These are phyloP conservation scores for Cytospora leucostoma DNA, from an alignment of 2,329 filamentous ascomycete genomes.

Conservation along the genomic window DNA sequence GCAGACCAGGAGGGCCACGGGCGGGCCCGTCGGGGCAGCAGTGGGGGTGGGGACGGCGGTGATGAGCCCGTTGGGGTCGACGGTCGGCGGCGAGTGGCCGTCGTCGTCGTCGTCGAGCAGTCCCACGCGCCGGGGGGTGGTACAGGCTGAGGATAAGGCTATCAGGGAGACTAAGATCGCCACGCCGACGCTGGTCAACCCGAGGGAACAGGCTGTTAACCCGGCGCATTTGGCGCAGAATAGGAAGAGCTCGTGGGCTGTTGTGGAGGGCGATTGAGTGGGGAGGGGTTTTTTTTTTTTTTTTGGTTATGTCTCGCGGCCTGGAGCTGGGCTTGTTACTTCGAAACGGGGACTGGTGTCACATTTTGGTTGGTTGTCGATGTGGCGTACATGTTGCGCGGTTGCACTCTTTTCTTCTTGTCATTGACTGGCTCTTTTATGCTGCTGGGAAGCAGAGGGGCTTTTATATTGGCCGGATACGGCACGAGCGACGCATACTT, in stretches of 20 bases:
- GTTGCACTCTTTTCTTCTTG: neutral
- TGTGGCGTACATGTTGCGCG: slow-evolving; percentile 1
- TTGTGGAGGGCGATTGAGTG: slow-evolving; percentile 49
- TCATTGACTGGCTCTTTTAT: neutral
- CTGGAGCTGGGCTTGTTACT: neutral
- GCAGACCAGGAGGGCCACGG: slow-evolving; percentile 36
- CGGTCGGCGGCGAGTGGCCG: slow-evolving; percentile 27
- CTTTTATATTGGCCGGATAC: slow-evolving; percentile 24
- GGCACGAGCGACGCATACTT: slow-evolving; percentile 6
- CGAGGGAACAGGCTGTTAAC: slow-evolving; percentile 35
- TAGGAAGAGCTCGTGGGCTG: slow-evolving; percentile 55
- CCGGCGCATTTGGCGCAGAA: slow-evolving; percentile 40
- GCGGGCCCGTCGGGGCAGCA: slow-evolving; percentile 1
- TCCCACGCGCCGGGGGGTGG: slow-evolving; percentile 30
- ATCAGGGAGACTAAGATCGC: slow-evolving; percentile 44
- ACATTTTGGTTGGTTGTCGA: neutral
- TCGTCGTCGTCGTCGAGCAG: no score
- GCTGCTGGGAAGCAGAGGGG: slow-evolving; percentile 16
- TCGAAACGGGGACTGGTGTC: neutral
- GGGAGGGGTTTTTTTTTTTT: slow-evolving; percentile 7
- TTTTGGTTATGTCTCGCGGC: neutral
- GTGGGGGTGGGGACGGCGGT: slow-evolving; percentile 16
- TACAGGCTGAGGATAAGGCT: slow-evolving; percentile 39
- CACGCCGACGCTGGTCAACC: slow-evolving; percentile 49
- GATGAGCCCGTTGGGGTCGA: slow-evolving; percentile 25